Evolutionary conservation across 2,329 filamentous ascomycete genomes (phyloP).

Genomic region (Mycosphaerelloides madeirae): DNA sequence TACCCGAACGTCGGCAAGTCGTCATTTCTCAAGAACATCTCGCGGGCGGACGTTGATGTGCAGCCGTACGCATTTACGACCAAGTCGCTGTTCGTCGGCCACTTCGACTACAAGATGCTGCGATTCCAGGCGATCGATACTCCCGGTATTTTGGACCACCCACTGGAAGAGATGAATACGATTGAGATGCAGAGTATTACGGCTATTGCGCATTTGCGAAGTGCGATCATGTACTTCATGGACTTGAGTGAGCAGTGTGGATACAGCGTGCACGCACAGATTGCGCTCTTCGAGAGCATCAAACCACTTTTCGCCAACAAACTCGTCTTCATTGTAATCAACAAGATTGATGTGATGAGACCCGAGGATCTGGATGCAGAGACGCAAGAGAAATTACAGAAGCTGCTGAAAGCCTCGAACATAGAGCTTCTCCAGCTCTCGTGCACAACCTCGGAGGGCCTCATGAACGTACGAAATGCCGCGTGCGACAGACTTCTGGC

Average conservation of each 20-base stretch:
- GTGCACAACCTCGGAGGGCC: slow-evolving; percentile 89
- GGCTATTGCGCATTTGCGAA: slow-evolving; percentile 91
- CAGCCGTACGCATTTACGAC: slow-evolving; percentile 99
- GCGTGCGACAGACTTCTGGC: slow-evolving; percentile 91
- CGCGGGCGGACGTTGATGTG: slow-evolving; percentile 90
- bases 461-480: slow-evolving; percentile 91
- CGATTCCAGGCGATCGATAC: slow-evolving; percentile 93
- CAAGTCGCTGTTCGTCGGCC: slow-evolving; percentile 93
- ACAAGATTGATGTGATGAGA: slow-evolving; percentile 92
- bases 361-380: slow-evolving; percentile 82
- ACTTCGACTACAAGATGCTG: slow-evolving; percentile 95
- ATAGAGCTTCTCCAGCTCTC: slow-evolving; percentile 91
- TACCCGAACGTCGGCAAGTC: slow-evolving; percentile 98
- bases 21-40: slow-evolving; percentile 88
- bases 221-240: slow-evolving; percentile 97
- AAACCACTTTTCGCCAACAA: slow-evolving; percentile 97
- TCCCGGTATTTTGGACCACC: slow-evolving; percentile 95
- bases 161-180: slow-evolving; percentile 98
- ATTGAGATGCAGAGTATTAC: slow-evolving; percentile 99
- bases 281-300: slow-evolving; percentile 92
- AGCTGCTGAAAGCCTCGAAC: slow-evolving; percentile 77
- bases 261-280: slow-evolving; percentile 87
- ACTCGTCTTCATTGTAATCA: slow-evolving; percentile 91
- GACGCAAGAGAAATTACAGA: slow-evolving; percentile 70
- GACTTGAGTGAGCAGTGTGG: slow-evolving; percentile 95